Evolutionary conservation across 306 rosid genomes (phyloP).

Genomic region (Prunus mume): DNA sequence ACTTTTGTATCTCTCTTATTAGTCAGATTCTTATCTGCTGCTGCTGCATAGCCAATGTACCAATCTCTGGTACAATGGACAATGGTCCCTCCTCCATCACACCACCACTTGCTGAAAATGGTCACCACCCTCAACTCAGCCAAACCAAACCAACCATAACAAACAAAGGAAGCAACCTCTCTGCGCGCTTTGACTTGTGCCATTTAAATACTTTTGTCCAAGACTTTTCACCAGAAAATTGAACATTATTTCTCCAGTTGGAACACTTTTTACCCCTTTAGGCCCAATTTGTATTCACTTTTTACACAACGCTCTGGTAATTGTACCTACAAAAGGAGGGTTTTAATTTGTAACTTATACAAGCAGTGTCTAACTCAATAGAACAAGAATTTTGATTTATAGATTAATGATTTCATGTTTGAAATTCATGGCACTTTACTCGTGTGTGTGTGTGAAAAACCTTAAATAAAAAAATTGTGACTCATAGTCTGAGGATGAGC

Average conservation of each 20-base stretch:
- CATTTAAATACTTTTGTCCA: not conserved
- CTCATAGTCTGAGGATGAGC: too few relatives aligned
- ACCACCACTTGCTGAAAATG: not conserved
- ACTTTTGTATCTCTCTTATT: not conserved
- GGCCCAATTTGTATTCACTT: not conserved
- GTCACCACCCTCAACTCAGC: not conserved
- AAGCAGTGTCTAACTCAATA: too few relatives aligned
- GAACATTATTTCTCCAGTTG: not conserved
- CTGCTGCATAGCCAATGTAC: not conserved
- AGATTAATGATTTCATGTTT: rapidly evolving
- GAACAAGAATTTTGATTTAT: too few relatives aligned
- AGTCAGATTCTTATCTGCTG: too few relatives aligned
- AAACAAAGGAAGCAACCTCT: not conserved
- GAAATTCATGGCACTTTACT: too few relatives aligned
- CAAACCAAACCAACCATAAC: too few relatives aligned
- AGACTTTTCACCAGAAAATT: not conserved
- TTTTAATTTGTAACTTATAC: too few relatives aligned
- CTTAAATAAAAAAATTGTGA: too few relatives aligned
- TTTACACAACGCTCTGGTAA: not conserved
- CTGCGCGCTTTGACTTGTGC: not conserved
- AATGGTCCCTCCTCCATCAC: not conserved
- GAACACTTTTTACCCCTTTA: not conserved
- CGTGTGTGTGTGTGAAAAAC: too few relatives aligned
- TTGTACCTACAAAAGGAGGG: too few relatives aligned
- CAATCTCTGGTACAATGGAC: too few relatives aligned